Evolutionary conservation across 345 rosid genomes (phyloP).

Genomic region (Raphanus raphanistrum): DNA sequence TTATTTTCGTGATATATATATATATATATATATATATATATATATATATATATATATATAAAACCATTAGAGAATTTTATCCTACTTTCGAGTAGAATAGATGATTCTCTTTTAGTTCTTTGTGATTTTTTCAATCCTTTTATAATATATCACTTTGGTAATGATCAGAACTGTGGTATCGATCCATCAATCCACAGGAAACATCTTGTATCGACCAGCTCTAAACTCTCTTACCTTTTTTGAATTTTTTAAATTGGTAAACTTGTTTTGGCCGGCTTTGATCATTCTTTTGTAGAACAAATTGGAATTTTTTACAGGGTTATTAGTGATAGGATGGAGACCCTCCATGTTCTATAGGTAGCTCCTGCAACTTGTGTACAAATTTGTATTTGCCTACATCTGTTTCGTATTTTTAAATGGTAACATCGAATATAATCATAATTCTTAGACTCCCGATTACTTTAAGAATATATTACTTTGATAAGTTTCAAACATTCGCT

Average conservation of each 20-base stretch:
- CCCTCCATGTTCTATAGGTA: not conserved
- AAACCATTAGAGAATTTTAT: not conserved
- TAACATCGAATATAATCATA: not conserved
- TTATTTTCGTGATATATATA: not conserved
- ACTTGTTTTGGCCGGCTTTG: not conserved
- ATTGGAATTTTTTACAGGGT: not conserved
- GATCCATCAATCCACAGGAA: not conserved
- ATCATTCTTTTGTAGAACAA: not conserved
- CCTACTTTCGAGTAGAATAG: too few relatives aligned
- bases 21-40: not conserved
- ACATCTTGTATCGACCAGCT: not conserved
- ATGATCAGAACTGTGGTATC: not conserved
- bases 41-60: not conserved
- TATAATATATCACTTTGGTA: not conserved
- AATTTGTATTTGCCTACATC: constrained; percentile 19
- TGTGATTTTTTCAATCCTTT: not conserved
- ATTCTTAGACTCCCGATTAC: not conserved
- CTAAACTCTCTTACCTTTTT: not conserved
- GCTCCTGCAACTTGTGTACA: not conserved
- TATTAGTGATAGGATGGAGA: not conserved
- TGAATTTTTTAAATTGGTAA: not conserved
- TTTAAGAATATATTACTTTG: not conserved
- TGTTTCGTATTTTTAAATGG: not conserved
- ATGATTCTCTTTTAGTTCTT: not conserved
- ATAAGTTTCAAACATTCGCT: constrained; percentile 13